Base-by-base conservation (phyloP, 2,329 filamentous ascomycete genomes). In the Alternaria arborescens region DNA sequence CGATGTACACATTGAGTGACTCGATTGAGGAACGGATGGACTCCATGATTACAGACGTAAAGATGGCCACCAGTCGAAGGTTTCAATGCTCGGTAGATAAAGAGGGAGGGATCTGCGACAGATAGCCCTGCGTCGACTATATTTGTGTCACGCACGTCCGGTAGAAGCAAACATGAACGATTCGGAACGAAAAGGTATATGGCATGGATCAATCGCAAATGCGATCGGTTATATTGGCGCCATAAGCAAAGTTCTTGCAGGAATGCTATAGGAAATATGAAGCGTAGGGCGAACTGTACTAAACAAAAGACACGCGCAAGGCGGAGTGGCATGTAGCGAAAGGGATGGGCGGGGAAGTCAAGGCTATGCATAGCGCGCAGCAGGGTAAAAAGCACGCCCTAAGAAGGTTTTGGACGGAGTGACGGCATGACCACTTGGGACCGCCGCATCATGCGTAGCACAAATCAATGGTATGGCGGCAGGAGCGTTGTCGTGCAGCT, bases 1-100 rank as follows among this genome's bases (percentile, higher is more conserved):
- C 71, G 24, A 77, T 55, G 38, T 63, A 68, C 26, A 40, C 53
- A 53, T 78, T 75, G 60, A 75, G 52, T 11, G 60, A 58, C 18
- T 74, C 61, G 46, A 68, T 16, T 12, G 58, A 61, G 20, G 52
- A 59, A 20, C 64, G 65, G 48, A 72, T 52, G 36, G 63, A 46
- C 18, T 72, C 65, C 75, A 77, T 77, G 52, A 38, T 70, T 51
- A 34, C 41, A 47, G 12, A 42, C 30, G 44, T 51, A 47, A 53
- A 43, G 44, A 43, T 32, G 43, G 22, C 24, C 41, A 43, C 44
- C 46, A 34, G 11, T 28, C 47, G 55, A 55, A 43, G 55, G 46
- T 52, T 48, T 43, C 47, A 55, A 57, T 57, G 47, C 50, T 57
- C 56, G 42, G 32, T 57, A 52, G 16, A 48, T 54, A 46, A 52